phyloP scores from a whole-genome alignment of 768 basidiomycete species.

The Naematelia encephala region DNA sequence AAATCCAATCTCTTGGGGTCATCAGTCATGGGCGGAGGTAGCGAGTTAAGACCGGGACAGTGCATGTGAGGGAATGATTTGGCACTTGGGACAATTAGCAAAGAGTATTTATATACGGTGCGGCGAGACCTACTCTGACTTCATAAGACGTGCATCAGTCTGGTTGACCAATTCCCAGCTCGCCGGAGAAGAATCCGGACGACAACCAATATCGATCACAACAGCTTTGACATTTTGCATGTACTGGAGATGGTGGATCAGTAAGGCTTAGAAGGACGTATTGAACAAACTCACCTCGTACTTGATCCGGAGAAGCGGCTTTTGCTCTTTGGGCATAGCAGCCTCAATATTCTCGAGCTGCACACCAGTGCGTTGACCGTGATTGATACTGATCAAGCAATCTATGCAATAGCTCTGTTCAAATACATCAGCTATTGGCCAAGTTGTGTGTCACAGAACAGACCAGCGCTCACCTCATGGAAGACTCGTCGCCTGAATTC shows the following conservation, averaged over 20 bases:
- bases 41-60: constrained; percentile 29
- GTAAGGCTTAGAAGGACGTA: too few species aligned
- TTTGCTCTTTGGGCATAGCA: constrained; percentile 20
- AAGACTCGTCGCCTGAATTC: constrained; percentile 40
- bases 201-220: constrained; percentile 41
- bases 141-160: constrained; percentile 9
- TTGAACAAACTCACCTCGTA: constrained; percentile 15
- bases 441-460: too few species aligned
- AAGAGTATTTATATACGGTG: background rate
- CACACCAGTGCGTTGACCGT: constrained; percentile 38
- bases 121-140: constrained; percentile 28
- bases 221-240: constrained; percentile 31
- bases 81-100: background rate
- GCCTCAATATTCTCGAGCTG: constrained; percentile 35
- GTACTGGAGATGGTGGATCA: constrained; percentile 15
- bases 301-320: constrained; percentile 17
- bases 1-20: constrained; percentile 21
- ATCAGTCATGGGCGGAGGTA: constrained; percentile 13
- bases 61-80: constrained; percentile 18
- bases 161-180: constrained; percentile 23
- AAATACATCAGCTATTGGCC: background rate
- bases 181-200: constrained; percentile 31
- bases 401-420: constrained; percentile 30
- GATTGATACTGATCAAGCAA: constrained; percentile 40
- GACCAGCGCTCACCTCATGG: constrained; percentile 35